Evolutionary conservation across 192 early-diverging fungal genomes (phyloP), one percentile per base, ranked within the genome.

Genomic region (Coemansia sp.): DNA sequence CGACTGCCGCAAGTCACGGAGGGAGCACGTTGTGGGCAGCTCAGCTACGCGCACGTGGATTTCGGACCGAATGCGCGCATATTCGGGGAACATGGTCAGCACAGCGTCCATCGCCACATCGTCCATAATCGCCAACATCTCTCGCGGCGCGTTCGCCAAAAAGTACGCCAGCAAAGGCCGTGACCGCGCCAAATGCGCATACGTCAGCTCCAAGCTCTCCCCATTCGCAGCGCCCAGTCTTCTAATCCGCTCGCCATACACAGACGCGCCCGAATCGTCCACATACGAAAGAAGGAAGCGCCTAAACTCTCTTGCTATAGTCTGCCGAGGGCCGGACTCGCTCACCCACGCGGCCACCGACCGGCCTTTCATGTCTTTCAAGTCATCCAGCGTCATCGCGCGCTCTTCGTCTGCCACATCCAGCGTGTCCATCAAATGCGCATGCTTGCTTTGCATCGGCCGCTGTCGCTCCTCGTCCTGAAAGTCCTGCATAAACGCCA

Each of bases 1-100:
- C 20, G 83, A 72, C 82, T 97, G 94, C 60, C 96, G 86, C 65
- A 98, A 83, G 28, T 96, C 94, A 55, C 97, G 88, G 20, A 98
- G 82, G 28, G 89, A 91, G 62, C 90, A 88, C 36, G 85, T 80
- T n/a, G 87, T 86, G 0, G 94, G 94, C 50, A 97, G 74, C 57
- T 94, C 91, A 11, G 92, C 84, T 44, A 98, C 93, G 38, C 97
- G 89, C 59, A 98, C 93, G 78, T 95, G 93, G 51, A 97, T 93
- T 59, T 96, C 94, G n/a, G 84, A 69, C 38, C 91, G 88, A 81
- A 98, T 95, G 40, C 88, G 79, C 47, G 91, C 92, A 67, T 98
- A 98, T 54, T 93, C 88, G 14, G 91, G 90, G 78, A 91, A 97
- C 57, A 93, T 90, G 44, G 90, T 81, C 54, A 92, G 77, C 2